These are phyloP conservation scores for Uronychia binucleata DNA, from an alignment of 73 alveolate genomes.

Conservation along the genomic window DNA sequence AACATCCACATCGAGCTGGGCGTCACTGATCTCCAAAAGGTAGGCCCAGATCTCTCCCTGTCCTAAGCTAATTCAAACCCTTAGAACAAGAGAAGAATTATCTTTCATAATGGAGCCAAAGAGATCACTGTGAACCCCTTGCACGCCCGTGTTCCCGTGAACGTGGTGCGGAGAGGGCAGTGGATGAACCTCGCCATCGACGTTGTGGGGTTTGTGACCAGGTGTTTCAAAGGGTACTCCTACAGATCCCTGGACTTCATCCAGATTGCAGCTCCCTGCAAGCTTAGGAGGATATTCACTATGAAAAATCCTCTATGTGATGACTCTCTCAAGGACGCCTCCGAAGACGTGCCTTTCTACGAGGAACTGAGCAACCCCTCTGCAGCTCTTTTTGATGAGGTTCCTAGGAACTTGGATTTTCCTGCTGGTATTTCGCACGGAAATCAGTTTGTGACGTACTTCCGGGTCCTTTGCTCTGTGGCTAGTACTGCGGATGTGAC, in stretches of 20 bases:
- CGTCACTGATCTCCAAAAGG: constrained; percentile 74
- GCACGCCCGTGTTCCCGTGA: constrained; percentile 87
- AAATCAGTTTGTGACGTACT: not conserved
- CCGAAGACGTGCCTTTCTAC: not conserved
- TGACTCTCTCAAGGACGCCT: not conserved
- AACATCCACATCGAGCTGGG: constrained; percentile 81
- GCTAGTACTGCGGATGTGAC: no score
- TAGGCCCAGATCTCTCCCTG: no score
- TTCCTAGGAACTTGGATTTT: not conserved
- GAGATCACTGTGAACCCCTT: constrained; percentile 78
- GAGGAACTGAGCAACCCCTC: not conserved
- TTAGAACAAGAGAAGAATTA: constrained; percentile 58
- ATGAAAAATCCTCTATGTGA: constrained; percentile 82
- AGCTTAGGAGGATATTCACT: constrained; percentile 78
- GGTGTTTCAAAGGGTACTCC: constrained; percentile 69
- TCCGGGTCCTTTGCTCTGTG: no score
- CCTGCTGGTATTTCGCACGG: not conserved
- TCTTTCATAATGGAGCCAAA: constrained; percentile 74
- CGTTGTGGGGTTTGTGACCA: constrained; percentile 64
- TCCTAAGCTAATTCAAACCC: no score
- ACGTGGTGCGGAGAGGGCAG: constrained; percentile 64
- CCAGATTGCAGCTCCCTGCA: constrained; percentile 70
- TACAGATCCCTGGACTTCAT: constrained; percentile 79
- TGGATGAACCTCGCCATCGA: constrained; percentile 85
- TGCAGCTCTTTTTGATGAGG: not conserved